Percentiles rank a stretch among this genome's conserved stretches.
These are phyloP conservation scores for Tricholoma hemisulphureum DNA, from an alignment of 768 basidiomycete genomes.

Conservation along the genomic window DNA sequence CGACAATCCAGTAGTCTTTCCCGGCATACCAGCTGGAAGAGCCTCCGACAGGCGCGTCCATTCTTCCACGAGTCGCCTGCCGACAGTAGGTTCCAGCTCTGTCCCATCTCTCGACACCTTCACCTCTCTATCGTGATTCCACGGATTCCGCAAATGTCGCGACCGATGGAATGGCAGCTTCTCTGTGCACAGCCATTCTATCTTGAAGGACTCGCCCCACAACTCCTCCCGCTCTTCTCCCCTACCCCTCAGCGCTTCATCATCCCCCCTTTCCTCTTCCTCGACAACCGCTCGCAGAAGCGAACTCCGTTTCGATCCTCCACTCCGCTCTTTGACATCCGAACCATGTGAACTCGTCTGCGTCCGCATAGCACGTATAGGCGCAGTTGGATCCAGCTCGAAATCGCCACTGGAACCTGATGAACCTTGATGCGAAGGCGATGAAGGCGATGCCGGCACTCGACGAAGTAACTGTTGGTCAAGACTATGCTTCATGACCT, in stretches of 20 bases:
- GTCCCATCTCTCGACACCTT: conserved; percentile 90
- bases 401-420: conserved; percentile 21
- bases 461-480: conserved; percentile 19
- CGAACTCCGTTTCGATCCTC: conserved; percentile 2
- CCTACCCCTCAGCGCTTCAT: conserved; percentile 16
- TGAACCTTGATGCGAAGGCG: neutral
- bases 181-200: conserved; percentile 78
- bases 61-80: conserved; percentile 64
- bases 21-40: conserved; percentile 3
- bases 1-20: neutral
- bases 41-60: conserved; percentile 47
- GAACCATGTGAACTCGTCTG: conserved; percentile 8
- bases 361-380: conserved; percentile 33
- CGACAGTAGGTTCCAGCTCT: conserved; percentile 81
- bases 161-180: conserved; percentile 74
- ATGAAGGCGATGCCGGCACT: neutral
- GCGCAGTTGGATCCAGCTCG: conserved; percentile 41
- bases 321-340: neutral
- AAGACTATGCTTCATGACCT: conserved; percentile 29
- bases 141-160: conserved; percentile 82
- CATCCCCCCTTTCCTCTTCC: conserved; percentile 26
- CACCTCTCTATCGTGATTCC: conserved; percentile 84
- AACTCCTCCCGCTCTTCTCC: conserved; percentile 25
- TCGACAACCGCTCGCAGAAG: conserved; percentile 23
- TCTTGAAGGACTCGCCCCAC: conserved; percentile 79